Percentiles rank a stretch among this genome's conserved stretches.
phyloP scores from a whole-genome alignment of 2,329 filamentous ascomycete genomes.

The Sporothrix pallida region DNA sequence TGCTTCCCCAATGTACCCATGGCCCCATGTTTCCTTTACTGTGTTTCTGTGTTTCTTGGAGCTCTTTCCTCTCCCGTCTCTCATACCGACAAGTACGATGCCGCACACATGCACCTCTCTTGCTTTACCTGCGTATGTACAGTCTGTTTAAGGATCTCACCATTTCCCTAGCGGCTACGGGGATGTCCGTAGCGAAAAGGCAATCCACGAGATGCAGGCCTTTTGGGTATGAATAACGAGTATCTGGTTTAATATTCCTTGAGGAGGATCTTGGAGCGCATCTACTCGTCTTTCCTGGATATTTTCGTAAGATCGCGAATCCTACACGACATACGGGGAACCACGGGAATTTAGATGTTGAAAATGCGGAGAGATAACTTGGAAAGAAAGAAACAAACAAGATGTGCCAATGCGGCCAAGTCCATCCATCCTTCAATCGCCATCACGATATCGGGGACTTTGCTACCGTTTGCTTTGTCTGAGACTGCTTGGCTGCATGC shows the following conservation, averaged over 20 bases:
- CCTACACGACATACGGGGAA: not conserved
- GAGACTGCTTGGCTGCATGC: not conserved
- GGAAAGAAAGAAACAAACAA: not conserved
- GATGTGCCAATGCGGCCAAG: not conserved
- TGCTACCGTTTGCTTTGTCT: not conserved
- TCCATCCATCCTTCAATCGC: no score
- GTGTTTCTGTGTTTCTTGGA: not conserved
- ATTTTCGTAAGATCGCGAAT: not conserved
- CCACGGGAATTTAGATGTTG: not conserved
- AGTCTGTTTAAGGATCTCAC: not conserved
- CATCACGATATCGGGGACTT: no score
- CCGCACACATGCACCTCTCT: not conserved
- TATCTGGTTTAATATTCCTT: no score
- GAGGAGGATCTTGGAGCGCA: no score
- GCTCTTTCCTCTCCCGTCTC: not conserved
- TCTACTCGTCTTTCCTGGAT: no score
- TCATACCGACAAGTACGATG: no score
- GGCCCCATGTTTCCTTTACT: not conserved
- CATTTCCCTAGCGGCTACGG: not conserved
- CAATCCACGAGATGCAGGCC: not conserved
- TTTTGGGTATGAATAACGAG: not conserved
- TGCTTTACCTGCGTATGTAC: not conserved
- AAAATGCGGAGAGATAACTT: not conserved
- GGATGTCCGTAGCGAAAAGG: conserved; percentile 10
- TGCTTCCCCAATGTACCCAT: conserved; percentile 6